Base-by-base conservation (phyloP, 2,329 filamentous ascomycete species). In the Helotiales sp. region DNA sequence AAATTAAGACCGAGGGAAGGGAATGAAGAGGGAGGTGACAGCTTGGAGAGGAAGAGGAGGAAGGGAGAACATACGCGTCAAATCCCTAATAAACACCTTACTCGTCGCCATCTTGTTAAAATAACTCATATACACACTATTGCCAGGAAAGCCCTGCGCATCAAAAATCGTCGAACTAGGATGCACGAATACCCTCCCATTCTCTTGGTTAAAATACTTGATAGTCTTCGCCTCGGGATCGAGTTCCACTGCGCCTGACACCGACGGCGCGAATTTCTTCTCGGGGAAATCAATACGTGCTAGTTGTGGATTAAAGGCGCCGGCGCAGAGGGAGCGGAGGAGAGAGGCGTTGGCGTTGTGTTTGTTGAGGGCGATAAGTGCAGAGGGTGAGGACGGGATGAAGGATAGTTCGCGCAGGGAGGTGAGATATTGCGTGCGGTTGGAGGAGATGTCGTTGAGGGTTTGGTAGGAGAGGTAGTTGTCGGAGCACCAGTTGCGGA, bases 211-310 rank as follows among this genome's bases (percentile, higher is more conserved):
- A 79, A 93, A 98, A 81, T 94, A 99, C 77, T 93, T 96, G 80
- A 99, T 97, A 2, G 91, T 92, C 62, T 89, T 86, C 4, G 95
- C 95, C 79, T 98, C 95, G 0, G 95, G 95, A 76, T 99, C 96
- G 6, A 97, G 84, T 77, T 96, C 95, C 1, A 98, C 92, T 0
- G 96, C 93, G 7, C 96, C 96, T 0, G 93, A 92, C 70, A 96
- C 87, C 2, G 92, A 93, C 40, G 90, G 89, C 13, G 92, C 92
- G 79, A 96, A 99, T 79, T 97, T 98, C 82, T 97, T 97, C 80
- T 97, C 93, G 0, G 96, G 96, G 73, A 97, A 93, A 71, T 93
- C 91, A 76, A 99, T 97, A 62, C 94, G 89, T 15, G 93, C 93
- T 71, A 97, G 89, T 79, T 98, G 95, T 0, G 96, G 96, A 47